These are phyloP conservation scores for Citrullus colocynthis DNA, from an alignment of 306 rosid species.

Conservation along the genomic window DNA sequence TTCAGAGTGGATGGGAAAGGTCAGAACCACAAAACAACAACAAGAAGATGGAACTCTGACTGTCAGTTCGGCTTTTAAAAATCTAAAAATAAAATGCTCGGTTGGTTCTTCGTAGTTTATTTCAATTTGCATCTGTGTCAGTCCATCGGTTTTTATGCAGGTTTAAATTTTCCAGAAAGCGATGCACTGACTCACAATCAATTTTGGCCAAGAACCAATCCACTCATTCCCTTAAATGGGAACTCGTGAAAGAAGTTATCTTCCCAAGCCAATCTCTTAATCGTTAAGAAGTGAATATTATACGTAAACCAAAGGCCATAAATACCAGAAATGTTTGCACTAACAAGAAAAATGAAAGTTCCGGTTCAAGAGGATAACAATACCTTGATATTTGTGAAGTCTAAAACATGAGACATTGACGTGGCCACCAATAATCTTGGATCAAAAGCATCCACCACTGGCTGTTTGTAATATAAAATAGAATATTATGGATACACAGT, in stretches of 20 bases:
- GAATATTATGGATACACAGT: neutral
- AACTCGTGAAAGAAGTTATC: neutral
- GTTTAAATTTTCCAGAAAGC: neutral
- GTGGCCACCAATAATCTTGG: constrained; percentile 86
- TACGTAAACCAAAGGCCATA: neutral
- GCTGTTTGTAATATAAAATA: constrained; percentile 35
- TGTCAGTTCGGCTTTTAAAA: neutral
- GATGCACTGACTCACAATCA: neutral
- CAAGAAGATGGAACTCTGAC: neutral
- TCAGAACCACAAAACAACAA: too few species aligned
- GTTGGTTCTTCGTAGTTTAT: neutral
- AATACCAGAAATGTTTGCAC: neutral
- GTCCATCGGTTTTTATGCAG: neutral
- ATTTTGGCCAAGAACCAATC: neutral
- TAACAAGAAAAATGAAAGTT: neutral
- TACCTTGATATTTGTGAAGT: constrained; percentile 72
- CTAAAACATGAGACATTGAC: constrained; percentile 61
- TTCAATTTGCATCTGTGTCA: neutral
- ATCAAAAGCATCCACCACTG: constrained; percentile 99
- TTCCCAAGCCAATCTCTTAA: neutral
- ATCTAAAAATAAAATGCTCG: neutral
- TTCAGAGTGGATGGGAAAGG: too few species aligned
- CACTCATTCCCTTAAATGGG: neutral
- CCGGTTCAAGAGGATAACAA: neutral
- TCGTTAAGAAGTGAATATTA: neutral